These are phyloP conservation scores for Balamuthia mandrillaris DNA, from an alignment of 208 protist genomes.

Conservation along the genomic window DNA sequence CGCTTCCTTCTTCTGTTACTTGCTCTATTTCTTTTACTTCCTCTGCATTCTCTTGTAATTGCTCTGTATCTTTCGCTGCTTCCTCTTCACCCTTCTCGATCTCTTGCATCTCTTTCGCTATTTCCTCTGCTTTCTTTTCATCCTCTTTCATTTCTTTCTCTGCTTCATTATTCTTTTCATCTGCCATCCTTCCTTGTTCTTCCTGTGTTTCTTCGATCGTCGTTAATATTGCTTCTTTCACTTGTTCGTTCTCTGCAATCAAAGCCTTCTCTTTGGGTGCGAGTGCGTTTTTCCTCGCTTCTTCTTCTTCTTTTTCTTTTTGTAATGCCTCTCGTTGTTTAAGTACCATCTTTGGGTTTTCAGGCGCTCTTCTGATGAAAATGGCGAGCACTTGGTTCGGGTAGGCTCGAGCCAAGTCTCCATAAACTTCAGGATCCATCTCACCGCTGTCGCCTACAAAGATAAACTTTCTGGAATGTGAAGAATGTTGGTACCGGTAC, in stretches of 20 bases:
- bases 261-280: background rate
- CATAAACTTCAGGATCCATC: constrained; percentile 36
- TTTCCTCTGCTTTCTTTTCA: background rate
- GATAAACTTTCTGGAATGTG: constrained; percentile 44
- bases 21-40: no score
- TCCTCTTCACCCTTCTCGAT: background rate
- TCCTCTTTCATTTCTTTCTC: background rate
- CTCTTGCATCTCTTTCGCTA: background rate
- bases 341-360: background rate
- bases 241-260: background rate
- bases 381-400: constrained; percentile 32
- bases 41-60: background rate
- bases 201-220: background rate
- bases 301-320: background rate
- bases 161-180: background rate
- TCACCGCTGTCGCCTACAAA: constrained; percentile 20
- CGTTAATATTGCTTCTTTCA: background rate
- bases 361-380: constrained; percentile 15
- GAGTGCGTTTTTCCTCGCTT: background rate
- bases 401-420: background rate
- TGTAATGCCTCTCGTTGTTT: background rate
- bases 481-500: no score
- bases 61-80: background rate
- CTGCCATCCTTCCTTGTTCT: background rate
- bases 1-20: no score